These are phyloP conservation scores for Fusarium vanettenii DNA, from an alignment of 2,329 filamentous ascomycete species.

Conservation along the genomic window DNA sequence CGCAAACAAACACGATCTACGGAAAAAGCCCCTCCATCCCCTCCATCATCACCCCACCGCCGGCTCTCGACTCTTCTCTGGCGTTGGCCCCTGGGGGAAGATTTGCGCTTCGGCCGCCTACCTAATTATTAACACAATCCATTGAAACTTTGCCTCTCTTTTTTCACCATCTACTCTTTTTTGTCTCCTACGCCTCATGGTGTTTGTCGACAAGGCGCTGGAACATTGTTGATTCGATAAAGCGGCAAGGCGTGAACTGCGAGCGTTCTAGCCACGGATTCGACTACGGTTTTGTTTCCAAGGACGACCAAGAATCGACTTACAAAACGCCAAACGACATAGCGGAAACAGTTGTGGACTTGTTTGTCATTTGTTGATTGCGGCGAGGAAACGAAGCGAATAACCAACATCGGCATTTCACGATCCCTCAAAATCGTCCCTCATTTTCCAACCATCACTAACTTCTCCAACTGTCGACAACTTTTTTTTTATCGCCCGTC, in stretches of 20 bases:
- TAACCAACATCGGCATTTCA: background rate
- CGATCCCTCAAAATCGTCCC: background rate
- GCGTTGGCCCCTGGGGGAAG: constrained; percentile 1
- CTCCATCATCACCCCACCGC: constrained; percentile 29
- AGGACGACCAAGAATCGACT: constrained; percentile 1
- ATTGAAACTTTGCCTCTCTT: constrained; percentile 1
- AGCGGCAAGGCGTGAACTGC: background rate
- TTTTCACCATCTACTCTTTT: background rate
- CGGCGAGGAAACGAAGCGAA: constrained; percentile 11
- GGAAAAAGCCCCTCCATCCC: constrained; percentile 13
- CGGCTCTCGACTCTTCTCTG: constrained; percentile 1
- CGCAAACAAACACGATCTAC: constrained; percentile 4
- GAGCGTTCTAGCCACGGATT: constrained; percentile 2
- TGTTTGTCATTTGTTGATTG: constrained; percentile 9
- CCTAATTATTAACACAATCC: constrained; percentile 3
- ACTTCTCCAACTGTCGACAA: background rate
- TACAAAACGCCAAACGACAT: constrained; percentile 9
- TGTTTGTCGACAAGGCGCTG: background rate
- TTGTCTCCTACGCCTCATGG: background rate
- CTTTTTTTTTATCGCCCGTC: background rate
- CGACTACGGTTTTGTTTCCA: constrained; percentile 8
- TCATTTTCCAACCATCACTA: background rate
- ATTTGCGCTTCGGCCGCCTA: constrained; percentile 7
- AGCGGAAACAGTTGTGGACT: background rate
- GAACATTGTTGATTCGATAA: background rate